Evolutionary conservation across 2,329 filamentous ascomycete genomes (phyloP).

Genomic region (Aspergillus pseudonomiae): DNA sequence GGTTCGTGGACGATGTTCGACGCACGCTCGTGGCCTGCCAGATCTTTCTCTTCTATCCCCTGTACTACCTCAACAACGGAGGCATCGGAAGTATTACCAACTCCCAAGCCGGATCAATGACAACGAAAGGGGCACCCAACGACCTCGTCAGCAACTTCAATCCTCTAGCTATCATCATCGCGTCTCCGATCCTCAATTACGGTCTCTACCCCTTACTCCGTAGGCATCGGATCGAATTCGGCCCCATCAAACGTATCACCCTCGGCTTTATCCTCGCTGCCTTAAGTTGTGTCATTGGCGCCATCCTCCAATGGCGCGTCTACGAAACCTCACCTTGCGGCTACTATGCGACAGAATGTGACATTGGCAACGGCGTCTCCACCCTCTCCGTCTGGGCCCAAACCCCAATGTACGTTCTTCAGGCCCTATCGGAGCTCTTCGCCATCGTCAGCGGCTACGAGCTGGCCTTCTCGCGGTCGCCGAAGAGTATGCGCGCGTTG

Average conservation of each 20-base stretch:
- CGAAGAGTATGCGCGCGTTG: background rate
- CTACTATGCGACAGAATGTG: background rate
- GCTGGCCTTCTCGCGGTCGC: background rate
- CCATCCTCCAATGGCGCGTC: background rate
- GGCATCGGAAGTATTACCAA: background rate
- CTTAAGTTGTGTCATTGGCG: background rate
- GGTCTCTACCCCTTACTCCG: background rate
- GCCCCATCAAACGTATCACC: background rate
- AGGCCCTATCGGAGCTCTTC: background rate
- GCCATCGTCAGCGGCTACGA: background rate
- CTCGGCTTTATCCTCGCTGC: background rate
- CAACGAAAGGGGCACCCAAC: background rate
- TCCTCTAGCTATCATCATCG: background rate
- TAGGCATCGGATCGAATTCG: background rate
- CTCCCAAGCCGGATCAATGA: background rate
- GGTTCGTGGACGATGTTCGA: background rate
- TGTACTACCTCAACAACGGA: background rate
- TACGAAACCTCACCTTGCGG: background rate
- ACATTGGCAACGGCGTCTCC: background rate
- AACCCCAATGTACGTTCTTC: background rate
- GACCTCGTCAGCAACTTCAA: background rate
- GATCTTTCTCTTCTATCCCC: background rate
- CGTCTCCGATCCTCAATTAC: background rate
- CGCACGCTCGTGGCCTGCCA: background rate
- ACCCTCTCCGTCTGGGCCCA: background rate